Evolutionary conservation across 1,284 basidiomycete genomes (phyloP), one percentile per base, ranked within the genome.

Genomic region (Cryptococcus depauperatus): DNA sequence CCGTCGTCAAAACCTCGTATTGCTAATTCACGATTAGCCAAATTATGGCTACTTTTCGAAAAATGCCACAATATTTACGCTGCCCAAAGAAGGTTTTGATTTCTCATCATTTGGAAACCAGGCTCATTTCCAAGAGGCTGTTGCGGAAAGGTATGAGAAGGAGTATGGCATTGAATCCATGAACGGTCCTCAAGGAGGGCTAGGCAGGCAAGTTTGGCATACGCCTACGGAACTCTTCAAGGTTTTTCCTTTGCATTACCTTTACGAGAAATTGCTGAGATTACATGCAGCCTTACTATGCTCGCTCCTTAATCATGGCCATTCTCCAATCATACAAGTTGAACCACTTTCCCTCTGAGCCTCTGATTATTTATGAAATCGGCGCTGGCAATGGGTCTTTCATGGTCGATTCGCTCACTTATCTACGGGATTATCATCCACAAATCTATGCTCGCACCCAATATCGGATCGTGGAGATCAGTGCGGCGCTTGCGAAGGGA

Each of bases 201-300:
- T 85, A 13, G 90, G 90, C 5, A 78, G 81, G 58, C 95, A 99
- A 69, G 77, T 98, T 44, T 99, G 95, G 95, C 95, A 99, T 72
- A 99, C 95, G 0, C 95, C 95, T 0, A 96, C 91, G 2, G 93
- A 98, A 68, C 74, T 99, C 32, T 97, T 98, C 77, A 90, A 93
- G 78, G 92, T 91, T 60, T 51, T 78, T 37, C 18, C 7, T 26
- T n/a, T 25, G 10, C 18, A n/a, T 10, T 25, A 14, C 16, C 18
- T 7, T 26, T 21, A 26, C 26, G 21, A 18, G 11, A 2, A 14
- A 14, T 32, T 10, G n/a, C 39, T 41, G 25, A 41, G 16, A 16
- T 10, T 26, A 9, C 9, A 14, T 14, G 23, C 59, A 93, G 88
- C 95, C 95, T 9, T 87, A 84, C 77, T 99, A 93, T 62, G 93